Evolutionary conservation across 1,284 basidiomycete species (phyloP), one percentile per base, ranked within the genome.

Genomic region (Coniferiporia weirii): DNA sequence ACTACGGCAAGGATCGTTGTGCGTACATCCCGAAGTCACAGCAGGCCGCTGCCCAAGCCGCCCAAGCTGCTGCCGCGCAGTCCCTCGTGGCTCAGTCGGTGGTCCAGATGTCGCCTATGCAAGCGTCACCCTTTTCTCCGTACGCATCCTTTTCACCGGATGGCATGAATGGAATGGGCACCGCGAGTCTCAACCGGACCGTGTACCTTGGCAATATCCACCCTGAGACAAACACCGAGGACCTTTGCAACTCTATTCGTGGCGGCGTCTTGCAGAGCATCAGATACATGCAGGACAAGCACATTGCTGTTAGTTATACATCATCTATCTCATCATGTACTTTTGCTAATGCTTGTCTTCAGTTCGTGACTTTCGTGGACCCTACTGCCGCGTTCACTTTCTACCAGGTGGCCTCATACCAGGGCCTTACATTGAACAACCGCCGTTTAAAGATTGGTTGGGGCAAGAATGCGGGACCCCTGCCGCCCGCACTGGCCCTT

Each of bases 161-260:
- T 38, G 72, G 71, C 35, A 66, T 70, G 40, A 67, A 70, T 35
- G 70, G 68, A 46, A 68, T 67, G 35, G 68, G 71, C n/a, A 70
- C 70, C 58, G 80, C 82, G 64, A 79, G 77, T 13, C 77, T 91
- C 64, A 97, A 96, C 72, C 77, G 94, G 62, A 95, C 92, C 1
- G 89, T 98, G 43, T 97, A 97, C 72, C 76, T 97, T 52, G 94
- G 94, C 5, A 95, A 95, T 73, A 92, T 98, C 59, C 92, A 94
- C 69, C 92, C 93, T 1, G 95, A 97, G 76, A 95, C 93, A 20
- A 89, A 86, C 4, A 80, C 89, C 3, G 94, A 97, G 74, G 95
- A 97, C 71, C 75, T 97, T 64, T 97, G 94, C 76, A 97, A 97
- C 69, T 86, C 92, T 32, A 89, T 98, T 64, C 83, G 95, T 34